Percentiles rank a stretch among this genome's conserved stretches.
These are phyloP conservation scores for Striga asiatica DNA, from an alignment of 257 asterid species.

Conservation along the genomic window DNA sequence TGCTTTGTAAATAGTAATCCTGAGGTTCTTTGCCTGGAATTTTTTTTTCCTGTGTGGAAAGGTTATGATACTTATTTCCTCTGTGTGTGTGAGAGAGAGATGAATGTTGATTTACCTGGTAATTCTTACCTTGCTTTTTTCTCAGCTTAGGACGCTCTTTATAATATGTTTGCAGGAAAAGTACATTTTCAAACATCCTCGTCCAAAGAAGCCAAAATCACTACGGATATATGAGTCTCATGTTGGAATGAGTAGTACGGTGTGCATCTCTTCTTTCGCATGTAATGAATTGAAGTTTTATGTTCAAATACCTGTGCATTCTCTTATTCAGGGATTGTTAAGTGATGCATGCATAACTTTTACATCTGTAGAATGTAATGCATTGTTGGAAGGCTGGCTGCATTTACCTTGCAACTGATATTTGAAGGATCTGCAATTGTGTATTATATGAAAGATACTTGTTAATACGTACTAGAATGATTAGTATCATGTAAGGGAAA, in stretches of 20 bases:
- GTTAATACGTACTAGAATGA: background rate
- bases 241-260: conserved; percentile 99
- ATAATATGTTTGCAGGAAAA: conserved; percentile 54
- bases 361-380: background rate
- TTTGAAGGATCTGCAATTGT: background rate
- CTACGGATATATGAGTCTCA: conserved; percentile 85
- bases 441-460: background rate
- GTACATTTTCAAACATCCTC: conserved; percentile 69
- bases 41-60: background rate
- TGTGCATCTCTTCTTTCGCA: conserved; percentile 33
- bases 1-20: background rate
- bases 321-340: background rate
- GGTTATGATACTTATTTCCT: background rate
- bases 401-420: background rate
- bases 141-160: conserved; percentile 10
- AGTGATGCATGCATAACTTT: conserved; percentile 4
- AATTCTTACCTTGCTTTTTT: conserved; percentile 7
- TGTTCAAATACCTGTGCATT: conserved; percentile 4
- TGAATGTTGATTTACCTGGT: background rate
- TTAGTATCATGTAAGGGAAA: background rate
- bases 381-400: conserved; percentile 2
- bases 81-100: background rate
- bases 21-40: background rate
- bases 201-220: conserved; percentile 84
- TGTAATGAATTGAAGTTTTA: conserved; percentile 12